Evolutionary conservation across 1,284 basidiomycete genomes (phyloP).

Genomic region (Moesziomyces sp.): DNA sequence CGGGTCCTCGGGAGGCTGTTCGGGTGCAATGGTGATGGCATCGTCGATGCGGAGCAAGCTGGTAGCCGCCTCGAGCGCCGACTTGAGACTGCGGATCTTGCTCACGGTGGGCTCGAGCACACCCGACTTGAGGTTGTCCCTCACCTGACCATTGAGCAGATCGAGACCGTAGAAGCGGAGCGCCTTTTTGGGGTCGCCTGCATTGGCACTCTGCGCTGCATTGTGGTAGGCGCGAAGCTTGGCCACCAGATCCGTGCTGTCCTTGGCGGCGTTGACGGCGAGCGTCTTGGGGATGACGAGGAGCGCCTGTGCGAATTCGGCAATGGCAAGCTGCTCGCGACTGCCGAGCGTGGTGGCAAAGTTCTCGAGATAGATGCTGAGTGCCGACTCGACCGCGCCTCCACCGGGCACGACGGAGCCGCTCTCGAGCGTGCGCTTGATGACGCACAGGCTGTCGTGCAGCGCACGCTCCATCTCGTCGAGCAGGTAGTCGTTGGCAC

Average conservation of each 20-base stretch:
- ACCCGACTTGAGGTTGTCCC: slow-evolving; percentile 93
- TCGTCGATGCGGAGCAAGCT: slow-evolving; percentile 95
- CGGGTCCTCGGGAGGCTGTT: slow-evolving; percentile 63
- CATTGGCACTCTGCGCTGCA: slow-evolving; percentile 87
- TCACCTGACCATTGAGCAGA: slow-evolving; percentile 89
- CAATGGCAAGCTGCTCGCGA: slow-evolving; percentile 96
- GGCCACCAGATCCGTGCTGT: slow-evolving; percentile 96
- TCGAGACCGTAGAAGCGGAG: slow-evolving; percentile 95
- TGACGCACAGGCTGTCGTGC: slow-evolving; percentile 92
- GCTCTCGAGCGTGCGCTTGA: slow-evolving; percentile 97
- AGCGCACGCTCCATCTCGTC: slow-evolving; percentile 99
- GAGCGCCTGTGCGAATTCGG: slow-evolving; percentile 93
- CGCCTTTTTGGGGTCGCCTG: slow-evolving; percentile 92
- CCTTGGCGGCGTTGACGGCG: slow-evolving; percentile 97
- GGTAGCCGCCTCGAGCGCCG: slow-evolving; percentile 95
- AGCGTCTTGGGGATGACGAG: slow-evolving; percentile 94
- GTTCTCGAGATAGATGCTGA: slow-evolving; percentile 98
- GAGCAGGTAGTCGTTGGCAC: slow-evolving; percentile 98
- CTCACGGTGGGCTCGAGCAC: slow-evolving; percentile 95
- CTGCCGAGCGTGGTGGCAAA: slow-evolving; percentile 96
- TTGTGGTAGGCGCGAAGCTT: slow-evolving; percentile 96
- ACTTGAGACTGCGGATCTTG: slow-evolving; percentile 96
- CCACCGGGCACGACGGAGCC: slow-evolving; percentile 96
- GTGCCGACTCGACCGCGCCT: slow-evolving; percentile 94
- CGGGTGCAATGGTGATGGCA: slow-evolving; percentile 66